Base-by-base conservation (phyloP, 2,329 filamentous ascomycete species). In the Pyricularia pennisetigena region DNA sequence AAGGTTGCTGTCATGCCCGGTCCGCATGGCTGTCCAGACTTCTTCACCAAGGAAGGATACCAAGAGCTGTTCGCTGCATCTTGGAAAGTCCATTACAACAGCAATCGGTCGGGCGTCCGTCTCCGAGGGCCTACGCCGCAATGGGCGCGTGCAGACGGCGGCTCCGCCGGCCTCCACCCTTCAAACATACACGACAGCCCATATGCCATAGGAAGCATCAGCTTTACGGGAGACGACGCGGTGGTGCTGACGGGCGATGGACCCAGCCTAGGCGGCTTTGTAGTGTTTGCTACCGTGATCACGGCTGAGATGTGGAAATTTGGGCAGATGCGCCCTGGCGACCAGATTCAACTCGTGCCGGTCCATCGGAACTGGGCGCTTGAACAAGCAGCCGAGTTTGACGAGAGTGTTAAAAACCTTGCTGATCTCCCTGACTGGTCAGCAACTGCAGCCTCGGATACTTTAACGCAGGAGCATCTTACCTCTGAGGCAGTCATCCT, bases 301-400 rank as follows among this genome's bases (percentile, higher is more conserved):
- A 75, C 75, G 14, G 76, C 76, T 0, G 79, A 81, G 35, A 72
- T 81, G 71, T 81, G 78, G 78, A 80, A 80, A 71, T 69, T 81
- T 28, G 80, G 79, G 10, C 79, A 80, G 69, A 72, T 79, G 16
- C 74, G 74, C 8, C 77, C 78, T 1, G 79, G 80, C 0, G 79
- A 81, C 68, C 73, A 71, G 16, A 74, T 80, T n/a, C 72, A 71
- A 0, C 75, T 80, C 41, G 72, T 71, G 1, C 73, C 76, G 10
- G 73, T 79, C 4, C 57, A 61, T 28, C 10, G 24, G n/a, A 61
- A 9, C 24, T 23, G 59, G 72, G 16, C n/a, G 20, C 10, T 29
- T 20, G 8, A 49, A 23, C 20, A 32, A n/a, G 30, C 66, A 41
- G 66, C 24, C 9, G n/a, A 20, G 0, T 20, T 65, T 24, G 32